Evolutionary conservation across 2,329 filamentous ascomycete genomes (phyloP), one percentile per base, ranked within the genome.

Genomic region (Cordyceps cateniannulata): DNA sequence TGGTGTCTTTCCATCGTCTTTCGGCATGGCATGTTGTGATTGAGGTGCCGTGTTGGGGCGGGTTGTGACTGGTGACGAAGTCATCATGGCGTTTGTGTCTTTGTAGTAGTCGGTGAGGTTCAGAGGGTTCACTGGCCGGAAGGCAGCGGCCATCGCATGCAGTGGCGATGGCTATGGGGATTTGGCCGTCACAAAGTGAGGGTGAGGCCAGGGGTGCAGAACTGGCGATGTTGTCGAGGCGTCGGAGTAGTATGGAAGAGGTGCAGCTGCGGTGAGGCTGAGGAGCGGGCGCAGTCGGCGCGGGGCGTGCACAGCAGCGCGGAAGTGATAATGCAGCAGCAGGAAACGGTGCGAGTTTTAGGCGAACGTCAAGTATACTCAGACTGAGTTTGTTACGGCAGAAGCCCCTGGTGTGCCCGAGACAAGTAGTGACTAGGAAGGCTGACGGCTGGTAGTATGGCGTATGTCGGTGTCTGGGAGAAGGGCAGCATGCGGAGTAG

Each of bases 1-100:
- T 0, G 88, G 87, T 2, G 88, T 90, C 62, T 81, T 71, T 57
- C 73, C 73, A 63, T 84, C 81, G 62, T 81, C 80, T 65, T 69
- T 65, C 25, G 67, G 52, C 54, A 65, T 68, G 50, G 66, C 54
- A 47, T 67, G 52, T 51, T 67, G 69, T 61, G 66, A 57, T 12
- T 72, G 73, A 40, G 73, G 71, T 38, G 74, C 70, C 44, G 73
- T 73, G 64, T 66, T 73, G n/a, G 71, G 68, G 56, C 73, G 72
- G 49, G 73, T 70, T 49, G 72, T 73, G 50, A 66, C 66, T 44
- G 71, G 68, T 51, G 72, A 73, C 64, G 75, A 70, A 64, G 71
- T 69, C 72, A 75, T 75, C 62, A 70, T 70, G 54, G 69, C 66
- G 47, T 71, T 38, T 25, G 44, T 69, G 59, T 68, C 67, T 57